A percentile compares a stretch with the other conserved stretches of the same genome.
Evolutionary conservation across 2,329 filamentous ascomycete genomes (phyloP).

Genomic region (Fusarium tupiense): DNA sequence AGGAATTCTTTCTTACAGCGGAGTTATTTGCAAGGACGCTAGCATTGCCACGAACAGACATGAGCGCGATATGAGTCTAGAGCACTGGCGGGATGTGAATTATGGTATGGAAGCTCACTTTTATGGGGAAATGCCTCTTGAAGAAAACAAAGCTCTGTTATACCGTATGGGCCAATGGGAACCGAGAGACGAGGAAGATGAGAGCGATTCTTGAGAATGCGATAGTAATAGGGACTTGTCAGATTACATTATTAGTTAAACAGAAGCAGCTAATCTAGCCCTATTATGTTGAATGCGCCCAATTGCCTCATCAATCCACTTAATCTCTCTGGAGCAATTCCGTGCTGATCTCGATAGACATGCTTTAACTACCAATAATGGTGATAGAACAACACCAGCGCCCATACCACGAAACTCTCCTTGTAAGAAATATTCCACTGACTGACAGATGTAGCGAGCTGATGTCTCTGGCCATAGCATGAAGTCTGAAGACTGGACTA

Average conservation of each 20-base stretch:
- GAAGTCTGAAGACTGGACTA: fast-evolving
- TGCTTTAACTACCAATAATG: neutral
- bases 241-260: fast-evolving
- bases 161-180: neutral
- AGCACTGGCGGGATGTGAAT: neutral
- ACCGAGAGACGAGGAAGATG: neutral
- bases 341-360: neutral
- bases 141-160: neutral
- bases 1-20: neutral
- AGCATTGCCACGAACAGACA: neutral
- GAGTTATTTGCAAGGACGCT: neutral
- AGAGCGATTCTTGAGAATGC: too few species aligned
- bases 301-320: neutral
- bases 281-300: neutral
- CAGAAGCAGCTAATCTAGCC: neutral
- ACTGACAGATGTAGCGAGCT: neutral
- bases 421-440: neutral
- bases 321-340: neutral
- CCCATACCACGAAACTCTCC: neutral
- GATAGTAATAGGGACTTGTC: fast-evolving
- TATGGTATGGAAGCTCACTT: neutral
- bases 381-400: neutral
- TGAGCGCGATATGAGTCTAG: neutral
- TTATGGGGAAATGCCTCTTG: neutral
- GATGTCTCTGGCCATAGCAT: neutral